phyloP scores from a whole-genome alignment of 2,329 filamentous ascomycete species.

The Fusarium sp. region DNA sequence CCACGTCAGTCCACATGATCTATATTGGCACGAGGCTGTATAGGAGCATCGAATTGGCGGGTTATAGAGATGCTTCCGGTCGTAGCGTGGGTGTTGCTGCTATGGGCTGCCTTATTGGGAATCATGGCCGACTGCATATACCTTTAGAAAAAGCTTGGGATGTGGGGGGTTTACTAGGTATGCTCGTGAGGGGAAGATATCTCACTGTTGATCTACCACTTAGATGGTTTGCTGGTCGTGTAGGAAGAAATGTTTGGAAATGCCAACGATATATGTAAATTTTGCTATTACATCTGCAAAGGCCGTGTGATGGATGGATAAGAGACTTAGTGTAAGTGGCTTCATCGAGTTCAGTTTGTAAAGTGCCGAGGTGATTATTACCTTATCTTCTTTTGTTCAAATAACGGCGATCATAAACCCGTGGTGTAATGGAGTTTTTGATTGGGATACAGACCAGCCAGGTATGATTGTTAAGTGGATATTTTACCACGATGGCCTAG shows the following conservation, averaged over 20 bases:
- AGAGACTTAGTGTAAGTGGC: background rate
- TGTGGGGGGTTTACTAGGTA: constrained; percentile 26
- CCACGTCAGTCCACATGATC: constrained; percentile 29
- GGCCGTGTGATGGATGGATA: background rate
- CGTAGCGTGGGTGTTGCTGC: constrained; percentile 19
- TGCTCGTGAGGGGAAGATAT: constrained; percentile 13
- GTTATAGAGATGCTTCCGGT: constrained; percentile 32
- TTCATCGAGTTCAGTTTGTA: background rate
- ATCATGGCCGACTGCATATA: constrained; percentile 39
- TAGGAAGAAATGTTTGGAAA: no score
- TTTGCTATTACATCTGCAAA: background rate
- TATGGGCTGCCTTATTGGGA: constrained; percentile 41
- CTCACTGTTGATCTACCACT: background rate
- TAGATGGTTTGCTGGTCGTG: background rate
- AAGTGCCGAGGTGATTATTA: constrained; percentile 10
- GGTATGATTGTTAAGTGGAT: constrained; percentile 17
- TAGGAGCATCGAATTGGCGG: constrained; percentile 45
- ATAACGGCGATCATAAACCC: constrained; percentile 1
- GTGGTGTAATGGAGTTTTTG: constrained; percentile 8
- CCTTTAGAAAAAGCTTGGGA: constrained; percentile 24
- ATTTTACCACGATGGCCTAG: background rate
- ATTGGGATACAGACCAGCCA: constrained; percentile 29
- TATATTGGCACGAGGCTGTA: constrained; percentile 30
- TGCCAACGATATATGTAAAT: background rate
- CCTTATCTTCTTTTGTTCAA: background rate